These are phyloP conservation scores for Solanum virginianum DNA, from an alignment of 257 asterid genomes.

Conservation along the genomic window DNA sequence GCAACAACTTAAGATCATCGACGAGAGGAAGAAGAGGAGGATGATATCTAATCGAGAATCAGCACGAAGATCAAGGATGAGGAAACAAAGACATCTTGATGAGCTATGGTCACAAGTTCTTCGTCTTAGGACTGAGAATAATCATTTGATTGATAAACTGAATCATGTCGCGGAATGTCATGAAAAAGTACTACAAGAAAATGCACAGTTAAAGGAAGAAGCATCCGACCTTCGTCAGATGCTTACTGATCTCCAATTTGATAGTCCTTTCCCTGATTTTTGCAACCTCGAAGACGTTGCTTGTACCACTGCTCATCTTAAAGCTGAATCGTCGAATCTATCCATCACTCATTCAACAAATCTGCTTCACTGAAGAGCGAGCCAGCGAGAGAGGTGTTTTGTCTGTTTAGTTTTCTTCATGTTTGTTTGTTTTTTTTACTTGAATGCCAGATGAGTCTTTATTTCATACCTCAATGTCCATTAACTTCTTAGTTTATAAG, in stretches of 20 bases:
- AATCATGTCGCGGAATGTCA: conserved; percentile 46
- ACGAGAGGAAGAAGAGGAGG: conserved; percentile 70
- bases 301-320: conserved; percentile 53
- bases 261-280: conserved; percentile 32
- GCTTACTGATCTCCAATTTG: conserved; percentile 39
- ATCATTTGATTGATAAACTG: conserved; percentile 41
- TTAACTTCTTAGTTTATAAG: neutral
- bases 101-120: conserved; percentile 74
- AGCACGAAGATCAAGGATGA: conserved; percentile 85
- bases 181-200: conserved; percentile 47
- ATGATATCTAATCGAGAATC: conserved; percentile 91
- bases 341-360: conserved; percentile 22
- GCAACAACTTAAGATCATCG: conserved; percentile 29
- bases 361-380: conserved; percentile 26
- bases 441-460: conserved; percentile 21
- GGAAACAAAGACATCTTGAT: conserved; percentile 83
- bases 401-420: conserved; percentile 5
- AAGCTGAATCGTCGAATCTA: conserved; percentile 42
- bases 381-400: neutral
- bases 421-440: conserved; percentile 6
- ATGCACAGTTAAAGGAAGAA: conserved; percentile 54
- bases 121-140: conserved; percentile 55
- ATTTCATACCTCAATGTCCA: neutral
- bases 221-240: conserved; percentile 53
- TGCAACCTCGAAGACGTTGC: conserved; percentile 47